Evolutionary conservation across 2,329 filamentous ascomycete species (phyloP), one percentile per base, ranked within the genome.

Genomic region (Phialophora expanda): DNA sequence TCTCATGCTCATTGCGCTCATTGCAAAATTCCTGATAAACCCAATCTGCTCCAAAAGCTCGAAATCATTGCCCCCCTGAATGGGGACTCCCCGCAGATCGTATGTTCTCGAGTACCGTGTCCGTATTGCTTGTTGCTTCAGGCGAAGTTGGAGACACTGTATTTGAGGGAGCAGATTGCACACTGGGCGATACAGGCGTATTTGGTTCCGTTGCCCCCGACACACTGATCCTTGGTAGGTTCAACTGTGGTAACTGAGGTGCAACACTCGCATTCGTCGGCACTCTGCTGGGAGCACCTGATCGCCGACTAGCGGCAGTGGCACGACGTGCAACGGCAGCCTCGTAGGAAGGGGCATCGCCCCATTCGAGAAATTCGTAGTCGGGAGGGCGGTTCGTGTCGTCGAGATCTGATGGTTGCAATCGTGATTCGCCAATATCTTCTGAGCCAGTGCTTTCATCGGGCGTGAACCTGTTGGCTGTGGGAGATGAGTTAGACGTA

Each of bases 271-370:
- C 59, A 44, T 57, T 68, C 22, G 61, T 63, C 20, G 66, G 56
- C 11, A 24, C 54, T 51, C 67, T 66, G 9, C 44, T 66, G 17
- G 62, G 56, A 17, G 54, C 28, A n/a, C 56, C 67, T 30, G 68
- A 41, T 34, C 61, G 51, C 14, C 63, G 65, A 38, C 63, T 64
- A 24, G 66, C 68, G 24, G 62, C 68, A 26, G 67, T 69, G 28
- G 68, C 62, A n/a, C 67, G 67, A 17, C 68, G 65, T n/a, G 69
- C 67, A 6, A 71, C 56, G 20, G 66, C 63, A 46, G 68, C 69
- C 59, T 68, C 64, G 63, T 81, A 81, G 0, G 78, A 74, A 11
- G 79, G 79, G 9, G 78, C 79, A 24, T 81, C 78, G 34, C 79
- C 79, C 78, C 78, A 80, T 17, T 71, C 68, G 28, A 79, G 66